Evolutionary conservation across 371 early-diverging fungal genomes (phyloP).

Genomic region (Rhizopus microsporus): DNA sequence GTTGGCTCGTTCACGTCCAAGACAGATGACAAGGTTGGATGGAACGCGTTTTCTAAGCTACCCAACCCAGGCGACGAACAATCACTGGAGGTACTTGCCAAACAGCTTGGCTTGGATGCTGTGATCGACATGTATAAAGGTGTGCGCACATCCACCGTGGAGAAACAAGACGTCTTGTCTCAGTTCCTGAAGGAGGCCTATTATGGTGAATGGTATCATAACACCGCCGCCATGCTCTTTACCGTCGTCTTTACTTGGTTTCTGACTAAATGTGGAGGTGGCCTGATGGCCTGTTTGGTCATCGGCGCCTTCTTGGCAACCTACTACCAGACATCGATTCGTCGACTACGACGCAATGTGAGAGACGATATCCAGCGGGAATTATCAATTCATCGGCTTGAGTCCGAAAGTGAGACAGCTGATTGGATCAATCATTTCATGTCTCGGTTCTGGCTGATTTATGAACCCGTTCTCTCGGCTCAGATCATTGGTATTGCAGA

Average conservation of each 20-base stretch:
- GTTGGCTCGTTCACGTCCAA: slow-evolving; percentile 19
- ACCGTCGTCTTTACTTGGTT: slow-evolving; percentile 39
- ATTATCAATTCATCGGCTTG: slow-evolving; percentile 53
- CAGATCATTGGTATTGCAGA: slow-evolving; percentile 78
- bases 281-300: slow-evolving; percentile 41
- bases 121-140: slow-evolving; percentile 25
- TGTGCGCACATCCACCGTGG: slow-evolving; percentile 8
- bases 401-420: slow-evolving; percentile 78
- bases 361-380: slow-evolving; percentile 77
- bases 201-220: slow-evolving; percentile 45
- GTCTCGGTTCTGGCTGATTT: slow-evolving; percentile 89
- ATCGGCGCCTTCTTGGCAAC: slow-evolving; percentile 59
- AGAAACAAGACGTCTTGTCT: slow-evolving; percentile 24
- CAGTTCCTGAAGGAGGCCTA: slow-evolving; percentile 38
- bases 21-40: slow-evolving; percentile 26
- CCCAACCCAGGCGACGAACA: slow-evolving; percentile 39
- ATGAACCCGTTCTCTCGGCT: slow-evolving; percentile 90
- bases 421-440: slow-evolving; percentile 98
- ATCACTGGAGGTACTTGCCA: slow-evolving; percentile 14
- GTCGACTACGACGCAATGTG: slow-evolving; percentile 67
- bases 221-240: slow-evolving; percentile 35
- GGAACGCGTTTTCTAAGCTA: slow-evolving; percentile 37
- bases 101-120: slow-evolving; percentile 21
- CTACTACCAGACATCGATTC: slow-evolving; percentile 78
- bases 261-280: slow-evolving; percentile 35